Evolutionary conservation across 345 rosid species (phyloP).

Genomic region (Salix purpurea): DNA sequence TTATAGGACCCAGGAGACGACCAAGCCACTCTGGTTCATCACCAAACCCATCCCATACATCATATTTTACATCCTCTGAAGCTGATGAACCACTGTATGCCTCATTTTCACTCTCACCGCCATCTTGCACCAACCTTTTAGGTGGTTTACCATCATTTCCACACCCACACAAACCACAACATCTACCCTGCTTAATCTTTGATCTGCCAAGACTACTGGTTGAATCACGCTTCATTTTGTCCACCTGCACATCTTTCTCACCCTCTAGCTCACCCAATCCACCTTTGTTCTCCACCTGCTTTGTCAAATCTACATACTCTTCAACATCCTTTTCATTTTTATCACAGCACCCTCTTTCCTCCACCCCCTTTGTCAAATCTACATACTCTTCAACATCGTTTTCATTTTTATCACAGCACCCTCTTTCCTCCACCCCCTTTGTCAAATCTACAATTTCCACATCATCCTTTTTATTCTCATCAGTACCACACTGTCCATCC

Average conservation of each 20-base stretch:
- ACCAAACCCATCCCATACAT: slow-evolving; percentile 91
- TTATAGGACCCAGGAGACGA: slow-evolving; percentile 84
- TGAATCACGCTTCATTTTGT: slow-evolving; percentile 27
- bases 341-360: slow-evolving; percentile 7
- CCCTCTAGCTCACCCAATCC: slow-evolving; percentile 38
- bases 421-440: slow-evolving; percentile 28
- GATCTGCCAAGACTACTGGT: slow-evolving; percentile 36
- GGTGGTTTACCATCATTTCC: slow-evolving; percentile 95
- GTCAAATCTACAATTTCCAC: slow-evolving; percentile 18
- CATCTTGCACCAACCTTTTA: slow-evolving; percentile 62
- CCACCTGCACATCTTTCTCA: slow-evolving; percentile 27
- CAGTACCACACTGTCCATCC: slow-evolving; percentile 1
- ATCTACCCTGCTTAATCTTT: slow-evolving; percentile 67
- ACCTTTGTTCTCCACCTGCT: slow-evolving; percentile 30
- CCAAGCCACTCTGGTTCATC: slow-evolving; percentile 97
- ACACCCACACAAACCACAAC: slow-evolving; percentile 92
- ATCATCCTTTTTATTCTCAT: slow-evolving; percentile 15
- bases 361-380: slow-evolving; percentile 22
- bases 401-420: slow-evolving; percentile 8
- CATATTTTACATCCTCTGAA: slow-evolving; percentile 79
- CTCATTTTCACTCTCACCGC: slow-evolving; percentile 73
- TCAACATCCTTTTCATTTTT: slow-evolving; percentile 20
- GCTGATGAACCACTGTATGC: slow-evolving; percentile 75
- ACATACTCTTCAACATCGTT: slow-evolving; percentile 22
- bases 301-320: slow-evolving; percentile 18